These are phyloP conservation scores for Kwoniella dejecticola DNA, from an alignment of 768 basidiomycete genomes.

Conservation along the genomic window DNA sequence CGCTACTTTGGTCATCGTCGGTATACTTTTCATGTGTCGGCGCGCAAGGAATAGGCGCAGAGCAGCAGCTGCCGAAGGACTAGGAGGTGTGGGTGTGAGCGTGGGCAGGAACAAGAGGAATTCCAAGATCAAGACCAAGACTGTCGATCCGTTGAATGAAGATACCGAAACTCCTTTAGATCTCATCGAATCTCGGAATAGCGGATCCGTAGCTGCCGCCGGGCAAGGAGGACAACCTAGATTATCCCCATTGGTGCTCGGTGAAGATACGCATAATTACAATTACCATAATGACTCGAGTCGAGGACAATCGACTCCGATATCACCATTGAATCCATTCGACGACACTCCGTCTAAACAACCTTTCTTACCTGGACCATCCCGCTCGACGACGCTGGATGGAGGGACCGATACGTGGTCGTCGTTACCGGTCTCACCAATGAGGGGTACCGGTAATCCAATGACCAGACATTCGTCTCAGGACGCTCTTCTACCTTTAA, in stretches of 20 bases:
- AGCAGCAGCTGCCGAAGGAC: neutral
- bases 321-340: conserved; percentile 23
- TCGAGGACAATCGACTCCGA: neutral
- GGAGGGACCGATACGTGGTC: neutral
- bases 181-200: conserved; percentile 26
- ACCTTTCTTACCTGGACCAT: conserved; percentile 3
- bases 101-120: neutral
- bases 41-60: conserved; percentile 18
- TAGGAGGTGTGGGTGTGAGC: no score
- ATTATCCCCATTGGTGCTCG: conserved; percentile 5
- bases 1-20: conserved; percentile 39
- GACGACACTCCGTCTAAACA: conserved; percentile 6
- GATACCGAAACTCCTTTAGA: conserved; percentile 27
- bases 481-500: conserved; percentile 6
- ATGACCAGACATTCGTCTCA: conserved; percentile 9
- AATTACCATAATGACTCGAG: neutral
- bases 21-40: conserved; percentile 29
- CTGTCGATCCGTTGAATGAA: conserved; percentile 1
- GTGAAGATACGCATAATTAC: neutral
- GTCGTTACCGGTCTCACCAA: conserved; percentile 8
- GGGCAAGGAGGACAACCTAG: neutral
- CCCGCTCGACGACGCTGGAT: conserved; percentile 1
- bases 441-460: neutral
- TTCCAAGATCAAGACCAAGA: neutral
- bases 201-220: no score